Conservation (phyloP, 139 green algal species). For the Marvania coccoides region DNA sequence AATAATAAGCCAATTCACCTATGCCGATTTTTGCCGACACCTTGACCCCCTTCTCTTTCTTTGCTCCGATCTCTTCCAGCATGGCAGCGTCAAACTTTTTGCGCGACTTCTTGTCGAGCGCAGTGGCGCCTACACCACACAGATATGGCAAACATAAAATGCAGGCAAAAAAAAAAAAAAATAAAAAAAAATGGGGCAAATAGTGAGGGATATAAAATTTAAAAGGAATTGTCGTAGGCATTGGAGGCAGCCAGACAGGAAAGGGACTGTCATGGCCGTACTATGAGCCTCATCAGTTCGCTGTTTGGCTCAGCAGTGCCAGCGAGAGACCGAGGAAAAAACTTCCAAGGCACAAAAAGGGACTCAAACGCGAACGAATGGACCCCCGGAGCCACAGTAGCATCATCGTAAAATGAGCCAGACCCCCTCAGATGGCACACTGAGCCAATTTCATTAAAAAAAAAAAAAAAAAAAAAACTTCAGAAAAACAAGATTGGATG, state of each 20-base stretch:
- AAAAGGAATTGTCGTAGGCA: conserved; percentile 14
- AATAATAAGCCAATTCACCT: conserved; percentile 5
- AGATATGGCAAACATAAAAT: not conserved
- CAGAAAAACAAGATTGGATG: too few relatives aligned
- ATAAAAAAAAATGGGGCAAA: not conserved
- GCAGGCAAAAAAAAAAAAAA: not conserved
- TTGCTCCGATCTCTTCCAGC: conserved; percentile 41
- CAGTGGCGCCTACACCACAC: conserved; percentile 28
- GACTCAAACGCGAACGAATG: too few relatives aligned
- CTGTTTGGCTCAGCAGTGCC: not conserved
- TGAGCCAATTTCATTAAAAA: too few relatives aligned
- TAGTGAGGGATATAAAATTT: not conserved
- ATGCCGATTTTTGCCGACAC: conserved; percentile 34
- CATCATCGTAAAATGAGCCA: too few relatives aligned
- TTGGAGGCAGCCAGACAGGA: conserved; percentile 26
- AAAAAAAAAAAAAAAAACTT: too few relatives aligned
- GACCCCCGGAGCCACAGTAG: too few relatives aligned
- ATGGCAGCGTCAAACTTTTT: conserved; percentile 45
- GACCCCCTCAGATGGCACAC: not conserved
- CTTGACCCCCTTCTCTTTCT: conserved; percentile 34
- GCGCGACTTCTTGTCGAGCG: conserved; percentile 48
- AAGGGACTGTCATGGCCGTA: conserved; percentile 12
- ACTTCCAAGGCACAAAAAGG: not conserved
- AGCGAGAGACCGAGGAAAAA: not conserved
- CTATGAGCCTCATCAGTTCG: conserved; percentile 25